Evolutionary conservation across 2,329 filamentous ascomycete species (phyloP).

Genomic region (Bipolaris bicolor): DNA sequence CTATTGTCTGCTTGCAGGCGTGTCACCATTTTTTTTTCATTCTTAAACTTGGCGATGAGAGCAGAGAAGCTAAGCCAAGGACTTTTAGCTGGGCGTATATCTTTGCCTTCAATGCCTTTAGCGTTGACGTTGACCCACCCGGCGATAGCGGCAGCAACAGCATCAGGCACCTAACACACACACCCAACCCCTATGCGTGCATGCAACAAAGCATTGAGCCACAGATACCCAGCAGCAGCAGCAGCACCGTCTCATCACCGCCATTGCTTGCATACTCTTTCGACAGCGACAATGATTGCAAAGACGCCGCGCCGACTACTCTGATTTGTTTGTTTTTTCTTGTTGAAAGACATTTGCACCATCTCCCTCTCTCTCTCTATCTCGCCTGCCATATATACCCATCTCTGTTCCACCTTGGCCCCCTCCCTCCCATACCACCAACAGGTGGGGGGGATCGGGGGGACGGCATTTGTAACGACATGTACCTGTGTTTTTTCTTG

Average conservation of each 20-base stretch:
- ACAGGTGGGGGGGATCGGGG: not conserved
- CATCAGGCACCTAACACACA: not conserved
- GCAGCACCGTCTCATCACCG: slow-evolving; percentile 7
- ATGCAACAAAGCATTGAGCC: slow-evolving; percentile 14
- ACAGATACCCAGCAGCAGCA: slow-evolving; percentile 5
- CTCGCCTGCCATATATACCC: slow-evolving; percentile 11
- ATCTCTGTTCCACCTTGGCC: not conserved
- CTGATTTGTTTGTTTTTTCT: not conserved
- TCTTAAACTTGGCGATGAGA: slow-evolving; percentile 18
- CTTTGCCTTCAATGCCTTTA: slow-evolving; percentile 32
- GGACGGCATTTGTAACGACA: slow-evolving; percentile 10
- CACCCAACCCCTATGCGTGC: slow-evolving; percentile 21
- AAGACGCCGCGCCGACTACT: not conserved
- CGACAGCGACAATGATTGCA: not conserved
- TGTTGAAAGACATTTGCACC: not conserved
- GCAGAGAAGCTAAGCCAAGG: slow-evolving; percentile 34
- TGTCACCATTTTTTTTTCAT: slow-evolving; percentile 15
- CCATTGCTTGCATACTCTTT: not conserved
- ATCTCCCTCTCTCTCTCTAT: not conserved
- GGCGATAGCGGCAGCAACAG: slow-evolving; percentile 24
- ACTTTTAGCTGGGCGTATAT: slow-evolving; percentile 31
- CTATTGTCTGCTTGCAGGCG: slow-evolving; percentile 15
- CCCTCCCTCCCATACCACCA: not conserved
- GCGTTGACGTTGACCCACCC: slow-evolving; percentile 38
- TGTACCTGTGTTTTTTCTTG: not conserved